Evolutionary conservation across 148 eudicot species (phyloP), one percentile per base, ranked within the genome.

Genomic region (Rhododendron ferrugineum): DNA sequence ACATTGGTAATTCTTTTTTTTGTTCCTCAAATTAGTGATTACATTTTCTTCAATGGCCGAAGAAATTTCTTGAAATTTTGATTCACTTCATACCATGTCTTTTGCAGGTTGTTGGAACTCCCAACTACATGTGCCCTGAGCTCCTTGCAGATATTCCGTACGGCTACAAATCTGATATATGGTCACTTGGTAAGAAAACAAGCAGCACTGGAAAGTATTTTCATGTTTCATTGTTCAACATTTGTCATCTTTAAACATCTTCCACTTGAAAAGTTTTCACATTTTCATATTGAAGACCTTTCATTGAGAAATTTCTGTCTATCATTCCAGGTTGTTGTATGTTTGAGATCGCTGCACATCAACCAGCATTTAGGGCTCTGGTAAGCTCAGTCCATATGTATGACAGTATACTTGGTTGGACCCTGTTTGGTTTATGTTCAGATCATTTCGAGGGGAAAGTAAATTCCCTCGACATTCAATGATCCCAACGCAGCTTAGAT

Each of bases 311-410:
- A 37, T 47, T 16, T 52, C 34, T 30, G 82, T 80, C 36, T 52
- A 18, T 86, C 79, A 36, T 80, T 79, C 60, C 85, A 97, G 99
- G 99, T 79, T 97, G 99, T 83, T 97, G 98, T 81, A 92, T 95
- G 91, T 97, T 95, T 85, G 99, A 97, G 94, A 97, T 97, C 84
- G 97, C 94, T 85, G 98, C 98, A 40, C 98, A 95, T 88, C 99
- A 97, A 75, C 98, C 93, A 42, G 89, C 99, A 84, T 97, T 95
- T 87, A 91, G 85, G 90, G 99, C 99, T 84, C 86, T 95, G 66
- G 99, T 97, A 92, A 90, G 96, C 89, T 83, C 80, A 78, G n/a
- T 49, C 60, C 76, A 42, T 56, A 73, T 75, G 14, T 82, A 37
- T 36, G 58, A 16, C 49, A 34, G 47, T 20, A 6, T 54, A 4